Conservation (phyloP, 495 filamentous ascomycete genomes). For the Xanthoparmelia taractica region DNA sequence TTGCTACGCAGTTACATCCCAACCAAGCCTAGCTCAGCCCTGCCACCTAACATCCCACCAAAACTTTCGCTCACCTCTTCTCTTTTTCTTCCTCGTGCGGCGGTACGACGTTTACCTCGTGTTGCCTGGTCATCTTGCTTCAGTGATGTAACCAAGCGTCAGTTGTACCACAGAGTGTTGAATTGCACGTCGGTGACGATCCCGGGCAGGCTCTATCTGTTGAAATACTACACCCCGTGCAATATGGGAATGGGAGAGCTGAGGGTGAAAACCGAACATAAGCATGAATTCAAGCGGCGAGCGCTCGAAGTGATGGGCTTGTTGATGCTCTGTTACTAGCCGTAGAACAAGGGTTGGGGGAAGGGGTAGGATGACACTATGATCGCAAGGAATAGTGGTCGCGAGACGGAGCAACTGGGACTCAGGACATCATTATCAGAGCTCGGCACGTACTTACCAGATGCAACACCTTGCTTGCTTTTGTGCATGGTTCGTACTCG, state of each 20-base stretch:
- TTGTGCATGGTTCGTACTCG: background rate
- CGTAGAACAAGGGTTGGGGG: background rate
- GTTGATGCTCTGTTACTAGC: background rate
- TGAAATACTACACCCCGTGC: slow-evolving; percentile 3
- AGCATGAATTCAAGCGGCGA: background rate
- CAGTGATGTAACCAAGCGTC: slow-evolving; percentile 50
- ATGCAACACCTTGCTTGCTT: background rate
- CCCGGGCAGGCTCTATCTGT: slow-evolving; percentile 6
- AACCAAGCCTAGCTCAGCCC: slow-evolving; percentile 15
- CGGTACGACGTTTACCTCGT: slow-evolving; percentile 48
- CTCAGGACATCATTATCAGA: background rate
- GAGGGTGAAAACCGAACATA: slow-evolving; percentile 22
- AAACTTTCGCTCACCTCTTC: slow-evolving; percentile 22
- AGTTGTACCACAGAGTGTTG: slow-evolving; percentile 52
- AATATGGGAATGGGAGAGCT: slow-evolving; percentile 10
- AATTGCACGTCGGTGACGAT: slow-evolving; percentile 48
- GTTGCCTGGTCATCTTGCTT: slow-evolving; percentile 46
- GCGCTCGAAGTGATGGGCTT: background rate
- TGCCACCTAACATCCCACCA: slow-evolving; percentile 18
- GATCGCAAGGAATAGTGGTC: background rate
- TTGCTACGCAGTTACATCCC: background rate
- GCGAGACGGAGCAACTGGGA: background rate
- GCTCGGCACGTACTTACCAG: background rate
- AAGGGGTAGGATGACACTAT: background rate
- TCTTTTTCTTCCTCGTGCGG: slow-evolving; percentile 53